Conservation (phyloP, 345 rosid genomes). For the Salix udensis region DNA sequence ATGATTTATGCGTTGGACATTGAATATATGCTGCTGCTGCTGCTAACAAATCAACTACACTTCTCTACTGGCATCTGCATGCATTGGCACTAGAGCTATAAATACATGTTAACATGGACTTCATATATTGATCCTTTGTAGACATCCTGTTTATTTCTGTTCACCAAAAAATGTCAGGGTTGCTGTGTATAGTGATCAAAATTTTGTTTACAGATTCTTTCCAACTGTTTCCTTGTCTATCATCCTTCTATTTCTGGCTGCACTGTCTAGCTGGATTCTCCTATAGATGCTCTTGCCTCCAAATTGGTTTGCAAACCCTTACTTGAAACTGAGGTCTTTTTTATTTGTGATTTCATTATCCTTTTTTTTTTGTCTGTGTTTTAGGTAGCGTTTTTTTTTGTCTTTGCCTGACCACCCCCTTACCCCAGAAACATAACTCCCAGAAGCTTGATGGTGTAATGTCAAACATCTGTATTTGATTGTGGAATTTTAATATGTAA, state of each 20-base stretch:
- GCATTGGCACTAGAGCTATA: not conserved
- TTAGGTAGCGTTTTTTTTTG: not conserved
- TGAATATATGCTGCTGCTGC: not conserved
- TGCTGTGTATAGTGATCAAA: not conserved
- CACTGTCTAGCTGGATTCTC: not conserved
- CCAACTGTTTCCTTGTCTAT: not conserved
- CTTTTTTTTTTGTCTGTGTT: conserved; percentile 9
- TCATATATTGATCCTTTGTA: not conserved
- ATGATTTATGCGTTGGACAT: not conserved
- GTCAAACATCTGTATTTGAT: not conserved
- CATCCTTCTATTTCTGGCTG: not conserved
- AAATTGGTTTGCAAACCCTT: not conserved
- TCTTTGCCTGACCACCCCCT: not conserved
- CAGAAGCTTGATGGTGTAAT: not conserved
- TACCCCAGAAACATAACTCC: not conserved
- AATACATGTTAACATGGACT: not conserved
- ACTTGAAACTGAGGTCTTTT: not conserved
- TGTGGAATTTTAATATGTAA: conserved; percentile 9
- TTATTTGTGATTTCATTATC: not conserved
- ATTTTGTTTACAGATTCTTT: not conserved
- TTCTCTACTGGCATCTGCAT: not conserved
- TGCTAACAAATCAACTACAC: not conserved
- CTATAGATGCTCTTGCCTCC: not conserved
- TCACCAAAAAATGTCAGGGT: not conserved
- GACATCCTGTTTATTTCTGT: not conserved